Percentiles rank a stretch among this genome's conserved stretches.
phyloP scores from a whole-genome alignment of 179 eudicot species.

The Vitellaria paradoxa region DNA sequence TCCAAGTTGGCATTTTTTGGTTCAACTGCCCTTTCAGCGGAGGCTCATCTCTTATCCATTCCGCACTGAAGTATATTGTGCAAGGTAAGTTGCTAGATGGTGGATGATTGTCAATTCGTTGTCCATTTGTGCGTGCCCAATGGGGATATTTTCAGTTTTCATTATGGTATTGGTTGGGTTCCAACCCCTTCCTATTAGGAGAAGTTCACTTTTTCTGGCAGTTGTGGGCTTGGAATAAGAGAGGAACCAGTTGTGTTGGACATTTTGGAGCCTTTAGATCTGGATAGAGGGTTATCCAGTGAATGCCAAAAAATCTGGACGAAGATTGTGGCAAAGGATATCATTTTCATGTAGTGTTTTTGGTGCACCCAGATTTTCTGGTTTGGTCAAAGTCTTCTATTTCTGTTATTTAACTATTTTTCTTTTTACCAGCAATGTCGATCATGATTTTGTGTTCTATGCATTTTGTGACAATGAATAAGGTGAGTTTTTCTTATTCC shows the following conservation, averaged over 20 bases:
- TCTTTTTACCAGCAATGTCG: neutral
- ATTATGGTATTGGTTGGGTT: constrained; percentile 10
- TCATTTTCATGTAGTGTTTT: neutral
- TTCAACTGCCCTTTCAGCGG: constrained; percentile 12
- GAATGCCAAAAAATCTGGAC: neutral
- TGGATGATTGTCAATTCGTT: constrained; percentile 13
- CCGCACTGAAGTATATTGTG: neutral
- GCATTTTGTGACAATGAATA: constrained; percentile 8
- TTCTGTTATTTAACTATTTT: neutral
- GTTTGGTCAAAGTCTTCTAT: too few relatives aligned
- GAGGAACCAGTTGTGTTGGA: neutral
- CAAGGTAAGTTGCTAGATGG: constrained; percentile 10
- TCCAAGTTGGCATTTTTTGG: constrained; percentile 18
- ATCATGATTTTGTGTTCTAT: neutral
- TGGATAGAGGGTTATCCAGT: neutral
- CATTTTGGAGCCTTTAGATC: constrained; percentile 4
- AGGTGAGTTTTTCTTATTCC: neutral
- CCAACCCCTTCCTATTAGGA: neutral
- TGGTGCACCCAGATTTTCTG: neutral
- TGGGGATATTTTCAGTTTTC: constrained; percentile 12
- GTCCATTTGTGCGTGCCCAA: constrained; percentile 15
- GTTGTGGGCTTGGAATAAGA: neutral
- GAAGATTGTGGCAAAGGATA: neutral
- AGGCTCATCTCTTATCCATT: neutral
- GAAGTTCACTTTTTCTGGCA: neutral